Percentiles rank a stretch among this genome's conserved stretches.
Conservation (phyloP, 2,329 filamentous ascomycete genomes). For the Fusarium mundagurra region DNA sequence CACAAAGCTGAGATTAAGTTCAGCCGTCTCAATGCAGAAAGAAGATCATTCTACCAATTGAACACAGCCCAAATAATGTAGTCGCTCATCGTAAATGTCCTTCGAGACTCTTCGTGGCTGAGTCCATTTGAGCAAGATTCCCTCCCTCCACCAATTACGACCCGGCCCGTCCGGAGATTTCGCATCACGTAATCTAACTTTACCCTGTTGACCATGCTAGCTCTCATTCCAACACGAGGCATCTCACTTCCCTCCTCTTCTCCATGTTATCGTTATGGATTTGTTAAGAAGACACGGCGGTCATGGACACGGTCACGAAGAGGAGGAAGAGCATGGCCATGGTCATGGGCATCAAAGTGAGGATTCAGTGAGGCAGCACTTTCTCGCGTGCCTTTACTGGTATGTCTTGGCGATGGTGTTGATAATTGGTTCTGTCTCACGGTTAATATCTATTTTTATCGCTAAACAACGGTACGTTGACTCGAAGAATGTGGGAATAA, state of each 20-base stretch:
- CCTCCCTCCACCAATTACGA: conserved; percentile 21
- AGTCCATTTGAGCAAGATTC: conserved; percentile 41
- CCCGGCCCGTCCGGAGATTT: conserved; percentile 14
- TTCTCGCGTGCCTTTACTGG: conserved; percentile 40
- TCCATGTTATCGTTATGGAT: conserved; percentile 16
- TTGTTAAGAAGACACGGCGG: conserved; percentile 35
- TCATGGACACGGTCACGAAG: conserved; percentile 31
- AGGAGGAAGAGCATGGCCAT: conserved; percentile 30
- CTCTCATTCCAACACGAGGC: conserved; percentile 11
- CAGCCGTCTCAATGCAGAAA: background rate
- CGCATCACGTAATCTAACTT: conserved; percentile 39
- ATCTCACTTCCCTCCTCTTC: background rate
- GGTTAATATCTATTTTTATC: conserved; percentile 25
- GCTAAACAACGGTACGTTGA: conserved; percentile 38
- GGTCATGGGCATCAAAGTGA: conserved; percentile 38
- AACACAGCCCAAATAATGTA: background rate
- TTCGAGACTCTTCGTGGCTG: conserved; percentile 5
- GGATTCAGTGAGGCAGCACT: conserved; percentile 40
- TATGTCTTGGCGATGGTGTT: conserved; percentile 34
- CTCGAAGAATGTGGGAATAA: background rate
- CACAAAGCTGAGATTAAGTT: background rate
- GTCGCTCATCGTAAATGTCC: background rate
- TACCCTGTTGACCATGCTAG: conserved; percentile 17
- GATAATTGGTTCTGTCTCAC: conserved; percentile 25
- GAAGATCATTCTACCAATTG: background rate